These are phyloP conservation scores for Oemleria cerasiformis DNA, from an alignment of 306 rosid species.

Conservation along the genomic window DNA sequence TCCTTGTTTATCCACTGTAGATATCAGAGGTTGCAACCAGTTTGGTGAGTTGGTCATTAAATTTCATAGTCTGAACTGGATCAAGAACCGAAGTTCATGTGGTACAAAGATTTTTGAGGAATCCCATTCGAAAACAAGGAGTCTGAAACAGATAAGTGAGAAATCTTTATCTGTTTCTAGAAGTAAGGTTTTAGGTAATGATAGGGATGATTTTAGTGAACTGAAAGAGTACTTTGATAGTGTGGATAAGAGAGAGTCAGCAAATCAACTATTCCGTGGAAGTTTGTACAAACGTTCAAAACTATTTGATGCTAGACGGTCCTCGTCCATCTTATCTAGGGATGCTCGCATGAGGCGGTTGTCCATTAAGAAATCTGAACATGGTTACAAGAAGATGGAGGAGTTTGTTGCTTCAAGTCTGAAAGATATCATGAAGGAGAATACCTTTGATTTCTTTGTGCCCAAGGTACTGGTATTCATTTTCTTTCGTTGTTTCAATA, in stretches of 20 bases:
- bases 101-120: conserved; percentile 51
- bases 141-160: conserved; percentile 68
- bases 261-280: conserved; percentile 72
- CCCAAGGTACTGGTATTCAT: conserved; percentile 60
- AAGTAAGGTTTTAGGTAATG: conserved; percentile 45
- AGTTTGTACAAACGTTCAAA: conserved; percentile 93
- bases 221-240: conserved; percentile 89
- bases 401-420: conserved; percentile 82
- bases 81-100: conserved; percentile 60
- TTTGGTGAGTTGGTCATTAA: conserved; percentile 63
- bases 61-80: conserved; percentile 70
- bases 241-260: conserved; percentile 89
- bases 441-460: conserved; percentile 75
- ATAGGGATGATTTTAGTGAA: conserved; percentile 83
- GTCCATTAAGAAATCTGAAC: conserved; percentile 94
- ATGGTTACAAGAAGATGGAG: conserved; percentile 90
- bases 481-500: background rate
- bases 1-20: conserved; percentile 67
- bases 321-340: conserved; percentile 96
- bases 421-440: conserved; percentile 87
- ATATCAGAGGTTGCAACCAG: conserved; percentile 88
- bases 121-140: conserved; percentile 54
- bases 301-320: conserved; percentile 89
- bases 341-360: conserved; percentile 97
- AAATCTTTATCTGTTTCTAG: conserved; percentile 52